Evolutionary conservation across 768 basidiomycete genomes (phyloP), one percentile per base, ranked within the genome.

Genomic region (Lactifluus echinatus): DNA sequence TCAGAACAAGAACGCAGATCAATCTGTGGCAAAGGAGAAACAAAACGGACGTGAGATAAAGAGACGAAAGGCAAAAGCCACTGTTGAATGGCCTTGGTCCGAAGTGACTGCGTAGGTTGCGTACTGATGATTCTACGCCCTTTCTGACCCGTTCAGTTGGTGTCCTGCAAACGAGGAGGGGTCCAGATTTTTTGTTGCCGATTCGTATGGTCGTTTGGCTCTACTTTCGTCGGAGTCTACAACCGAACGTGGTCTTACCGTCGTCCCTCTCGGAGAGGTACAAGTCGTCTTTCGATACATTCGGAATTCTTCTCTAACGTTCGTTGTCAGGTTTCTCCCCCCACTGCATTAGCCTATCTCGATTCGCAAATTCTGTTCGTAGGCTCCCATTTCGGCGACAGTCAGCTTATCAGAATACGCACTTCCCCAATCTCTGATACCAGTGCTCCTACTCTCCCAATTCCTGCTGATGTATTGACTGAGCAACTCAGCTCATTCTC

Each of bases 371-470:
- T 79, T 8, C 60, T 93, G 8, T 95, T 84, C 65, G 73, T 93
- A 21, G 89, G 91, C 17, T 93, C 92, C 6, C 87, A 91, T 62
- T 73, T 79, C 15, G 90, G 89, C 17, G 84, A 93, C 67, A 87
- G 90, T 1, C 88, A 92, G 61, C 70, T 94, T 10, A 64, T 93
- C 2, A 76, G 78, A 50, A 78, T 95, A 53, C 78, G 69, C 31
- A 51, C 70, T 0, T 60, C 72, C 8, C 78, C 84, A 0, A 60
- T 73, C n/a, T 73, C 76, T 8, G 66, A 70, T 12, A 61, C 71
- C 10, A 71, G 73, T 15, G 51, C 64, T 3, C 75, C 75, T 1
- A 81, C 80, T 0, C 70, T 87, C 21, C 74, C 77, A 4, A 77
- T 87, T 19, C 77, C 82, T 8, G 49, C 66, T 8, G 75, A 77